Conservation (phyloP, 805 yeast species). For the Martiniozyma abietophila region DNA sequence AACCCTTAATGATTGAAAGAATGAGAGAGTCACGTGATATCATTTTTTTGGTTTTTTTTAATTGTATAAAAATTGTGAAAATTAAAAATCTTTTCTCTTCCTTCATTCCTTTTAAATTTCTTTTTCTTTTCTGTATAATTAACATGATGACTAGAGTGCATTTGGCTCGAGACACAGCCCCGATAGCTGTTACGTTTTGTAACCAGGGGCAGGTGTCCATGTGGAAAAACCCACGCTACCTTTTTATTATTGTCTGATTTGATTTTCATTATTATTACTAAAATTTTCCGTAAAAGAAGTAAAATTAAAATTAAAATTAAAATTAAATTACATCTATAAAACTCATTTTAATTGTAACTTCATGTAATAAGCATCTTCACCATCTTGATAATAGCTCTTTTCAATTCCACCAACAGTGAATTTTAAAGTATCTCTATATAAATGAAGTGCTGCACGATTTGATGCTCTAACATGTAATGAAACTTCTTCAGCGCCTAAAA, state of each 20-base stretch:
- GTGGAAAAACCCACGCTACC: conserved; percentile 99
- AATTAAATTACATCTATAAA: background rate
- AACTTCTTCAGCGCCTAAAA: conserved; percentile 73
- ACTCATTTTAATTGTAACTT: no score
- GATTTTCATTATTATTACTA: background rate
- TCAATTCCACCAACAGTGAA: conserved; percentile 81
- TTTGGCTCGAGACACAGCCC: conserved; percentile 98
- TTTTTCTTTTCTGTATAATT: background rate
- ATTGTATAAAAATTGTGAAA: no score
- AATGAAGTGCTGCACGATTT: conserved; percentile 87
- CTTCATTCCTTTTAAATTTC: background rate
- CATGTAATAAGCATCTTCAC: conserved; percentile 97
- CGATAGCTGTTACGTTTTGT: conserved; percentile 23
- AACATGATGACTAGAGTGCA: conserved; percentile 94
- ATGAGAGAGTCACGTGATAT: conserved; percentile 2
- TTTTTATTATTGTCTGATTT: no score
- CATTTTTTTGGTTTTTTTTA: no score
- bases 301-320: background rate
- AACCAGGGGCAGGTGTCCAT: conserved; percentile 49
- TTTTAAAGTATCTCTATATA: conserved; percentile 75
- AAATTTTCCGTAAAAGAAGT: conserved; percentile 9
- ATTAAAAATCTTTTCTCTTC: background rate
- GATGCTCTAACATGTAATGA: conserved; percentile 90
- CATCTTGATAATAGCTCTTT: conserved; percentile 88
- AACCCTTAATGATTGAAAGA: conserved; percentile 1